Conservation (phyloP, 768 basidiomycete species). For the Suillus clintonianus region DNA sequence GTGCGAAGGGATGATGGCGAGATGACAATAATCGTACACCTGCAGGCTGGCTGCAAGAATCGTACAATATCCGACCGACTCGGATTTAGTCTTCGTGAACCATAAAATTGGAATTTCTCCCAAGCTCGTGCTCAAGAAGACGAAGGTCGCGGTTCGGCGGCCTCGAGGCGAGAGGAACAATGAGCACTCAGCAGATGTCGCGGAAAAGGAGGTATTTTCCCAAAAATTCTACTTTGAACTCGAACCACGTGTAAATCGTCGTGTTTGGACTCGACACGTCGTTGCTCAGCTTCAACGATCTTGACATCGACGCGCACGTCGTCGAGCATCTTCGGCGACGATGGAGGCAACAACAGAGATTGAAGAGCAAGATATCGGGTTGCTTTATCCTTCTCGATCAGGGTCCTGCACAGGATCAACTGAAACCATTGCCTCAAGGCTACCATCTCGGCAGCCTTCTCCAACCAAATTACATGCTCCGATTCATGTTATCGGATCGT, state of each 20-base stretch:
- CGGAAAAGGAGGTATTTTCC: conserved; percentile 2
- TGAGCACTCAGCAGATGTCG: not conserved
- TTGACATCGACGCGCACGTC: not conserved
- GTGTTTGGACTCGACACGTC: not conserved
- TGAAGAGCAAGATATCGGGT: conserved; percentile 33
- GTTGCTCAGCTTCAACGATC: not conserved
- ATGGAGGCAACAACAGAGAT: conserved; percentile 11
- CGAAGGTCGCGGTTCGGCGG: not conserved
- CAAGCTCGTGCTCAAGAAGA: conserved; percentile 6
- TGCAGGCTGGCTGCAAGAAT: not conserved
- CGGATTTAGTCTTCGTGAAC: conserved; percentile 4
- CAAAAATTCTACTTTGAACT: not conserved
- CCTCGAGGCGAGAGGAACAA: not conserved
- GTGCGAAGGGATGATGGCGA: not conserved
- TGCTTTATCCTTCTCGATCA: conserved; percentile 23
- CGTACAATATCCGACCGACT: conserved; percentile 3
- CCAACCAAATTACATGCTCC: conserved; percentile 9
- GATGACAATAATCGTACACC: not conserved
- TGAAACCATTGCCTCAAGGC: conserved; percentile 19
- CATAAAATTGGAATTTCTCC: conserved; percentile 3
- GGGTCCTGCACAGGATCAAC: conserved; percentile 25
- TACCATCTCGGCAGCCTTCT: conserved; percentile 19
- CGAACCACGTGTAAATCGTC: not conserved
- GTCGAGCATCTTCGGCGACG: not conserved
- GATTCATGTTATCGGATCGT: not conserved